phyloP scores from a whole-genome alignment of 176 grass and related monocot species.

The Oryza australiensis region DNA sequence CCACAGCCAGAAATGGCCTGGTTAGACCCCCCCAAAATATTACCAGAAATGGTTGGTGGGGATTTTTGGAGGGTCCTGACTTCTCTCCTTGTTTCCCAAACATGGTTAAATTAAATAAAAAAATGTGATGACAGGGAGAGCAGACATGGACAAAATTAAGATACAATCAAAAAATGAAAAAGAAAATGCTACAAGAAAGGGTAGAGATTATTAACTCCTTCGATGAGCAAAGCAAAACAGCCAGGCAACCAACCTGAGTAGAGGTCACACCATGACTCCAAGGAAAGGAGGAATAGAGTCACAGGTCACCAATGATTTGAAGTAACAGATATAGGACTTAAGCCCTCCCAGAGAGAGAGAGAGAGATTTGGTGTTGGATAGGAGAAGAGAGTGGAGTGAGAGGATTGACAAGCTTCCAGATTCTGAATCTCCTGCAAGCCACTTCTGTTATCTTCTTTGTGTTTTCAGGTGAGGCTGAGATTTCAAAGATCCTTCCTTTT shows the following conservation, averaged over 20 bases:
- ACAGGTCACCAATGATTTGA: slow-evolving; percentile 42
- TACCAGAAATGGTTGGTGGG: slow-evolving; percentile 15
- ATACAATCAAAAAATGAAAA: neutral
- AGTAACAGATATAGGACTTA: slow-evolving; percentile 31
- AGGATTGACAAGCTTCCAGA: slow-evolving; percentile 31
- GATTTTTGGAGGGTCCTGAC: neutral
- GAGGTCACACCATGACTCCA: neutral
- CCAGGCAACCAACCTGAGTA: slow-evolving; percentile 28
- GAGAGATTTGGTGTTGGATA: slow-evolving; percentile 22
- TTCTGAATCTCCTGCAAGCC: slow-evolving; percentile 44
- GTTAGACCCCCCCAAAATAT: neutral
- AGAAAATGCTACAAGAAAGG: neutral
- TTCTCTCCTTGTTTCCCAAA: neutral
- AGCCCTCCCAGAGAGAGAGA: neutral
- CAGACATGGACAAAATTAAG: slow-evolving; percentile 16
- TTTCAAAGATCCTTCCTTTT: slow-evolving; percentile 29
- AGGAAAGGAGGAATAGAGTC: neutral
- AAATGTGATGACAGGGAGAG: neutral
- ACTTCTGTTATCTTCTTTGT: neutral
- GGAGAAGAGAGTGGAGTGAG: slow-evolving; percentile 6
- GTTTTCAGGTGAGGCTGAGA: slow-evolving; percentile 28
- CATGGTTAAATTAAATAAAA: neutral
- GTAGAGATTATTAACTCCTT: slow-evolving; percentile 23
- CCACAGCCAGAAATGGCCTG: slow-evolving; percentile 6
- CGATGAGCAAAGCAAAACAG: slow-evolving; percentile 20